A percentile compares a stretch with the other conserved stretches of the same genome.
These are phyloP conservation scores for Mycothermus thermophilus DNA, from an alignment of 495 filamentous ascomycete species.

Conservation along the genomic window DNA sequence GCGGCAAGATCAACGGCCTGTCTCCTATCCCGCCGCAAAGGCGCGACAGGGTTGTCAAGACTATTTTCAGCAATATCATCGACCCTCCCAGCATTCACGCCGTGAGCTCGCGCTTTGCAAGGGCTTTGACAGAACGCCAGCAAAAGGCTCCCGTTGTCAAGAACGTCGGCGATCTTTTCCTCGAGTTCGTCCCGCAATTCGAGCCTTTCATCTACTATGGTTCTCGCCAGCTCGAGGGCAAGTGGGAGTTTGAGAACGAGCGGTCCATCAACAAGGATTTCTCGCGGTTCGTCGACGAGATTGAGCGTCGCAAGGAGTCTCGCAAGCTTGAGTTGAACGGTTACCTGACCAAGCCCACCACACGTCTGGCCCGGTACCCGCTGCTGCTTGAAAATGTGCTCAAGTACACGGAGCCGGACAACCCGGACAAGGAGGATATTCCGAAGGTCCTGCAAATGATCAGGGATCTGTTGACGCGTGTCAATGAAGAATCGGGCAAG, in stretches of 20 bases:
- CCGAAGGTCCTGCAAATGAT: slow-evolving; percentile 76
- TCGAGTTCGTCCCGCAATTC: slow-evolving; percentile 82
- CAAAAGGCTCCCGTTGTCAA: slow-evolving; percentile 77
- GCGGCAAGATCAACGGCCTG: slow-evolving; percentile 44
- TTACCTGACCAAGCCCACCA: slow-evolving; percentile 96
- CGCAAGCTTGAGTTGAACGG: slow-evolving; percentile 95
- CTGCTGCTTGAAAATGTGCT: slow-evolving; percentile 81
- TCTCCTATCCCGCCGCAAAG: slow-evolving; percentile 84
- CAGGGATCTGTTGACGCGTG: slow-evolving; percentile 69
- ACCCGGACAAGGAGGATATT: slow-evolving; percentile 79
- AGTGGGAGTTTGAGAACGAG: slow-evolving; percentile 97
- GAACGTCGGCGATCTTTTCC: slow-evolving; percentile 87
- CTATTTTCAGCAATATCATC: slow-evolving; percentile 90
- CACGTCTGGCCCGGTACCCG: slow-evolving; percentile 87
- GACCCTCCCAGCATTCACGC: slow-evolving; percentile 64
- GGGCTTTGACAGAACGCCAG: slow-evolving; percentile 76
- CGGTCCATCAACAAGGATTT: slow-evolving; percentile 75
- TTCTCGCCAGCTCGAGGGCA: slow-evolving; percentile 88
- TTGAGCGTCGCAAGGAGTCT: slow-evolving; percentile 89
- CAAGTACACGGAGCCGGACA: slow-evolving; percentile 77
- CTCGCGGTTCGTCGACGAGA: slow-evolving; percentile 88
- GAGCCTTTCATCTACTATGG: slow-evolving; percentile 96
- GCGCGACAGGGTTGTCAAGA: slow-evolving; percentile 80
- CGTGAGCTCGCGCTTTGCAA: slow-evolving; percentile 78
- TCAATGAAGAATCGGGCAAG: slow-evolving; percentile 91